Evolutionary conservation across 352 stramenopile genomes (phyloP), one percentile per base, ranked within the genome.

Genomic region (Globisporangium barbulae): DNA sequence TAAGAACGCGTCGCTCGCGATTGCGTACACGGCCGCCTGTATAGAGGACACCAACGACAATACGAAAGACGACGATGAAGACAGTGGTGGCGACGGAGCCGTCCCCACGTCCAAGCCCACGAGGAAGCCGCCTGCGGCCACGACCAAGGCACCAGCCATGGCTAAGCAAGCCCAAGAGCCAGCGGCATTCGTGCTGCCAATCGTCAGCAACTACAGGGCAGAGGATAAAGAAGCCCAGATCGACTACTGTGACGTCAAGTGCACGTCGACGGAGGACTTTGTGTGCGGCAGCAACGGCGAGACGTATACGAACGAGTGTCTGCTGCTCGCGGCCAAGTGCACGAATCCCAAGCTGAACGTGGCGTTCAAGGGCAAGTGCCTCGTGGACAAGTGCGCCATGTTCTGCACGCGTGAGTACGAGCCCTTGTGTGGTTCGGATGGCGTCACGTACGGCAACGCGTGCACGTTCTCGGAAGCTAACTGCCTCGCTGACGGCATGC

Each of bases 391-490:
- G 47, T 72, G 67, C 44, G 21, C n/a, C 42, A 53, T 52, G 22
- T 63, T 52, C 49, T 77, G 67, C 42, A 72, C 67, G 42, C 59
- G 67, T 45, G 45, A 72, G 35, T 80, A 75, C 52, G 54, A 68
- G 9, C 73, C 73, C 3, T 61, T 80, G 19, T 77, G 71, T n/a
- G 71, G 71, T 39, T 77, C 71, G 37, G 61, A 77, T 39, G 64
- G 64, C 31, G 28, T 64, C 41, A 74, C 67, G 47, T 77, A 77
- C 54, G 41, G 37, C 22, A 77, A 77, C 59, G 31, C 22, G 39
- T 76, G 70, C 53, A 22, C 44, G n/a, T 71, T 75, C 39, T 35
- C 58, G 25, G 68, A 63, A n/a, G 69, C 69, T 1, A 54, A 67
- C 44, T 63, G 69, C n/a, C 64, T 62, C 31, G 33, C 64, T 12